Conservation (phyloP, 257 asterid genomes). For the Solanum verrucosum region DNA sequence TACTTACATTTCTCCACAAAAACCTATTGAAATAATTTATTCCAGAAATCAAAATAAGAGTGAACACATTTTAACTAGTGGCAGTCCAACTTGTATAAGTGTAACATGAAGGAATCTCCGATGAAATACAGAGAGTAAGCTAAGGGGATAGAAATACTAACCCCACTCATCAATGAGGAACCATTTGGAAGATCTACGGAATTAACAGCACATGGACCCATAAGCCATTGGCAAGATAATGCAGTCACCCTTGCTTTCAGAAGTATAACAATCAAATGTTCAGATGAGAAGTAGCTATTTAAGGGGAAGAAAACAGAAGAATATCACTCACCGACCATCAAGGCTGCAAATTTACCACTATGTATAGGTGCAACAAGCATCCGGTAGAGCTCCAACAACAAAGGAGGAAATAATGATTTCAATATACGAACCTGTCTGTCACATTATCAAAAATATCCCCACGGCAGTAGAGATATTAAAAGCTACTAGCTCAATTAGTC, state of each 20-base stretch:
- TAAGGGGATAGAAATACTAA: slow-evolving; percentile 8
- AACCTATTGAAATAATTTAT: slow-evolving; percentile 30
- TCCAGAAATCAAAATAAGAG: not conserved
- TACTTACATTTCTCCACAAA: slow-evolving; percentile 86
- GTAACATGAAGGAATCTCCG: not conserved
- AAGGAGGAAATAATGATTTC: slow-evolving; percentile 60
- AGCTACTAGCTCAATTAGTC: not conserved
- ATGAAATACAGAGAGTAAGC: not conserved
- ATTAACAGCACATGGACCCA: slow-evolving; percentile 76
- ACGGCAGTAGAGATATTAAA: not conserved
- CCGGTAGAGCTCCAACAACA: slow-evolving; percentile 53
- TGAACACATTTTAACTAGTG: not conserved
- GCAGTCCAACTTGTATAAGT: not conserved
- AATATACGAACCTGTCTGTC: slow-evolving; percentile 59
- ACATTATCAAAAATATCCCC: not conserved
- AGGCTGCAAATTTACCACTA: slow-evolving; percentile 63
- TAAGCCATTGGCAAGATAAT: slow-evolving; percentile 77
- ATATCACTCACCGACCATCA: slow-evolving; percentile 69
- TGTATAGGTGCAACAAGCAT: slow-evolving; percentile 57
- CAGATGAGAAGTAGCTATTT: not conserved
- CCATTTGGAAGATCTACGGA: slow-evolving; percentile 59
- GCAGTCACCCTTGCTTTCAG: slow-evolving; percentile 87
- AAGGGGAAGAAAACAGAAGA: not conserved
- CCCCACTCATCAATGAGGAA: slow-evolving; percentile 70
- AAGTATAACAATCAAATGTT: slow-evolving; percentile 3